Evolutionary conservation across 192 early-diverging fungal species (phyloP).

Genomic region (Podila horticola): DNA sequence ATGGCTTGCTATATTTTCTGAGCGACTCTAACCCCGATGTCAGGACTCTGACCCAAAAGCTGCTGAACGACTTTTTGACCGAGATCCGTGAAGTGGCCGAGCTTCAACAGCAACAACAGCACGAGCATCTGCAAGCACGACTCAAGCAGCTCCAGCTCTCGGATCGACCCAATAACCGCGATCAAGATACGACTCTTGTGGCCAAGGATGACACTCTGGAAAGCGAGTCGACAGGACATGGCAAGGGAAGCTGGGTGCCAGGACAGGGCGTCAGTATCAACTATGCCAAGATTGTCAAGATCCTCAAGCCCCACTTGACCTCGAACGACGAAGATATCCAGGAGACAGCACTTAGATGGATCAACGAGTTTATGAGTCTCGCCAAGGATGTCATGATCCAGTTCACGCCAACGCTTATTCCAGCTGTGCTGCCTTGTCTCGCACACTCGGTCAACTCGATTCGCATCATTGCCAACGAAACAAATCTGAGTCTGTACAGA

Average conservation of each 20-base stretch:
- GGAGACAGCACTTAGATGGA: conserved; percentile 91
- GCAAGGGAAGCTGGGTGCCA: conserved; percentile 72
- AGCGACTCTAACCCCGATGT: conserved; percentile 93
- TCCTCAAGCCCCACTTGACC: conserved; percentile 84
- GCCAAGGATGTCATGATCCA: conserved; percentile 86
- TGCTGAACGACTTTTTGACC: conserved; percentile 89
- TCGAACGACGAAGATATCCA: conserved; percentile 90
- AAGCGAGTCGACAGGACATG: conserved; percentile 56
- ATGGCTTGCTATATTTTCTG: conserved; percentile 90
- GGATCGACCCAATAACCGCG: conserved; percentile 11
- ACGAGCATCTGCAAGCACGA: conserved; percentile 43
- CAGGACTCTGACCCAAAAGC: conserved; percentile 78
- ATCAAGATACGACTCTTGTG: not conserved
- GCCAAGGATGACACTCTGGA: conserved; percentile 19
- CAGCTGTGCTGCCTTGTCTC: conserved; percentile 86
- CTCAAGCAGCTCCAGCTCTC: conserved; percentile 26
- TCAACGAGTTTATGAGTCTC: conserved; percentile 87
- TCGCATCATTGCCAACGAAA: conserved; percentile 78
- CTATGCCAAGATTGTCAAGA: conserved; percentile 85
- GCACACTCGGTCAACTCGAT: conserved; percentile 80
- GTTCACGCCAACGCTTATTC: conserved; percentile 83
- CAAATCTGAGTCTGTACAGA: conserved; percentile 82
- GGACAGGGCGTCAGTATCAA: conserved; percentile 85
- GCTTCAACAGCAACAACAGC: conserved; percentile 66
- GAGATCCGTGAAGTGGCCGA: conserved; percentile 84